Evolutionary conservation across 2,329 filamentous ascomycete species (phyloP).

Genomic region (Fusarium buxicola): DNA sequence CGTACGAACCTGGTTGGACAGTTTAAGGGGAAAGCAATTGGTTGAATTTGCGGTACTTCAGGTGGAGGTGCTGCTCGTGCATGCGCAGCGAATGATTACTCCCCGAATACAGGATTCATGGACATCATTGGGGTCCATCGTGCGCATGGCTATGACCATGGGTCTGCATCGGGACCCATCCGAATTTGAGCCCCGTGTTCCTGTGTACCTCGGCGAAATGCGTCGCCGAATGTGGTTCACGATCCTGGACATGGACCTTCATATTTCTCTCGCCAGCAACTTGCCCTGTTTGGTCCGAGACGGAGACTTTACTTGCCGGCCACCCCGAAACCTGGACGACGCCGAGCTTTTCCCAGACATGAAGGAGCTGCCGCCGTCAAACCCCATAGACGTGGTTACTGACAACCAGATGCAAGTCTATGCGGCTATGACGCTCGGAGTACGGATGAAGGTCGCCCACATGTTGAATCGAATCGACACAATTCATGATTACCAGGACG

Average conservation of each 20-base stretch:
- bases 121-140: slow-evolving; percentile 66
- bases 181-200: slow-evolving; percentile 62
- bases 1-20: slow-evolving; percentile 65
- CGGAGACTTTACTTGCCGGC: slow-evolving; percentile 64
- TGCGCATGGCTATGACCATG: slow-evolving; percentile 70
- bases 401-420: slow-evolving; percentile 67
- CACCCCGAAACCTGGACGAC: slow-evolving; percentile 66
- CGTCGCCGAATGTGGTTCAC: slow-evolving; percentile 68
- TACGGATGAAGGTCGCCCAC: slow-evolving; percentile 62
- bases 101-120: slow-evolving; percentile 63
- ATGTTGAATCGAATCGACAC: slow-evolving; percentile 64
- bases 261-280: slow-evolving; percentile 64
- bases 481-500: slow-evolving; percentile 64
- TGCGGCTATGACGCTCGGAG: slow-evolving; percentile 61
- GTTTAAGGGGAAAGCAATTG: slow-evolving; percentile 63
- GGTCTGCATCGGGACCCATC: slow-evolving; percentile 67
- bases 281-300: slow-evolving; percentile 64
- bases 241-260: slow-evolving; percentile 67
- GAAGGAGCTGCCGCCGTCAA: slow-evolving; percentile 60
- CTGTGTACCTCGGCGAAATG: slow-evolving; percentile 64
- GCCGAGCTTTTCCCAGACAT: slow-evolving; percentile 61
- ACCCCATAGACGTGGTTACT: slow-evolving; percentile 64
- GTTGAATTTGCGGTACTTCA: slow-evolving; percentile 66
- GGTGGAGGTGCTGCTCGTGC: slow-evolving; percentile 64
- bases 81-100: slow-evolving; percentile 65